phyloP scores from a whole-genome alignment of 768 basidiomycete genomes.

The Tubosaeta sp. region DNA sequence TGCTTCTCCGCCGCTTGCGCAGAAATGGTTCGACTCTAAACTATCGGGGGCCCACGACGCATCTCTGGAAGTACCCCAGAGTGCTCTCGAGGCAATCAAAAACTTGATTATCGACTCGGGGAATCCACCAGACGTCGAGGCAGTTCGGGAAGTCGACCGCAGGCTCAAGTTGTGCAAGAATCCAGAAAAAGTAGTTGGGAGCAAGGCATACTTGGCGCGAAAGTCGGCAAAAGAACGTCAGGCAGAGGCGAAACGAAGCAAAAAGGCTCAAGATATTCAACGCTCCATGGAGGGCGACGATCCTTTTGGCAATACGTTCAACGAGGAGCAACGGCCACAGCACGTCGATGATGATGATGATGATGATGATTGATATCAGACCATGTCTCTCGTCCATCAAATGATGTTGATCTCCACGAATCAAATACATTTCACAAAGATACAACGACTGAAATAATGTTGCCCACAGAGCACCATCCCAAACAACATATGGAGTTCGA shows the following conservation, averaged over 20 bases:
- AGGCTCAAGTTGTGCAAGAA: constrained; percentile 88
- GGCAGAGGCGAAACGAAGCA: constrained; percentile 63
- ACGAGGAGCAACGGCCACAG: constrained; percentile 28
- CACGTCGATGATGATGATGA: constrained; percentile 37
- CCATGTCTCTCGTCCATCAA: not conserved
- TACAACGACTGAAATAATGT: constrained; percentile 14
- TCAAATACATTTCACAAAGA: not conserved
- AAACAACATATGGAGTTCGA: constrained; percentile 21
- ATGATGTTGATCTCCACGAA: not conserved
- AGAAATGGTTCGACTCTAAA: constrained; percentile 56
- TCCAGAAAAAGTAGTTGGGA: constrained; percentile 93
- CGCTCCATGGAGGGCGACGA: constrained; percentile 50
- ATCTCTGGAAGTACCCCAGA: constrained; percentile 22
- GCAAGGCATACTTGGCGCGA: constrained; percentile 69
- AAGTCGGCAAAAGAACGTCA: constrained; percentile 68
- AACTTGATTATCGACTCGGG: constrained; percentile 50
- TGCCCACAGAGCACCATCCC: constrained; percentile 19
- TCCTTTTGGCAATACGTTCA: constrained; percentile 64
- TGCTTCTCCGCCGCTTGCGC: constrained; percentile 54
- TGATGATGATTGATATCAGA: constrained; percentile 22
- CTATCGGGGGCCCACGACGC: constrained; percentile 7
- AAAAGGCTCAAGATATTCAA: constrained; percentile 50
- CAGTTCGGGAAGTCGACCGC: constrained; percentile 85
- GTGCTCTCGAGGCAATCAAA: constrained; percentile 45
- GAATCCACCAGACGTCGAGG: constrained; percentile 69